These are phyloP conservation scores for Tylopilus orsonianus DNA, from an alignment of 1,284 basidiomycete species.

Conservation along the genomic window DNA sequence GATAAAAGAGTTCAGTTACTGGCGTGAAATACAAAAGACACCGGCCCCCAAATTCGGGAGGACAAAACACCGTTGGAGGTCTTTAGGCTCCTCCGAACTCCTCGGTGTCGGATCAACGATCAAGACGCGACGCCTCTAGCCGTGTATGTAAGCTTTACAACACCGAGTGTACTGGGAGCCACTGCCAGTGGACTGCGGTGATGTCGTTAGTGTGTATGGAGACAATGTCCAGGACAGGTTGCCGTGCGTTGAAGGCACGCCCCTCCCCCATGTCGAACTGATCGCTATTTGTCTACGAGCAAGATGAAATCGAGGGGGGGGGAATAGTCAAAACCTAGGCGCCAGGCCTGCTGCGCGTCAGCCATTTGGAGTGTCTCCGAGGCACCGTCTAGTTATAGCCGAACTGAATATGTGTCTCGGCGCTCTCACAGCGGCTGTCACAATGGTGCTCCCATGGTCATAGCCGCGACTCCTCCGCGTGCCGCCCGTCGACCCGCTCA, in stretches of 20 bases:
- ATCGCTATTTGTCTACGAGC: not conserved
- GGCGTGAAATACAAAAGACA: constrained; percentile 2
- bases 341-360: no score
- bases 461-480: constrained; percentile 31
- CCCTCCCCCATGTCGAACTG: not conserved
- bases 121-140: no score
- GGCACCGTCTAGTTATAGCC: no score
- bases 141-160: no score
- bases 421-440: no score
- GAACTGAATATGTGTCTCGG: not conserved
- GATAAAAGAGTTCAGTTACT: constrained; percentile 2
- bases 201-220: no score
- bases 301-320: not conserved
- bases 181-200: no score
- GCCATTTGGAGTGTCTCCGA: no score
- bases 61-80: not conserved
- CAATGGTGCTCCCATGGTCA: no score
- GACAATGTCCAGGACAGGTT: not conserved
- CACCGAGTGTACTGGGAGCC: no score
- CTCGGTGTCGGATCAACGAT: constrained; percentile 27
- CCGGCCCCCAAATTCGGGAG: not conserved
- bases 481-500: constrained; percentile 10
- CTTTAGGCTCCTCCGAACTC: no score
- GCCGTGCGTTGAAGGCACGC: not conserved
- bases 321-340: no score